Evolutionary conservation across 139 green algal species (phyloP), one percentile per base, ranked within the genome.

Genomic region (Volvox reticuliferus): DNA sequence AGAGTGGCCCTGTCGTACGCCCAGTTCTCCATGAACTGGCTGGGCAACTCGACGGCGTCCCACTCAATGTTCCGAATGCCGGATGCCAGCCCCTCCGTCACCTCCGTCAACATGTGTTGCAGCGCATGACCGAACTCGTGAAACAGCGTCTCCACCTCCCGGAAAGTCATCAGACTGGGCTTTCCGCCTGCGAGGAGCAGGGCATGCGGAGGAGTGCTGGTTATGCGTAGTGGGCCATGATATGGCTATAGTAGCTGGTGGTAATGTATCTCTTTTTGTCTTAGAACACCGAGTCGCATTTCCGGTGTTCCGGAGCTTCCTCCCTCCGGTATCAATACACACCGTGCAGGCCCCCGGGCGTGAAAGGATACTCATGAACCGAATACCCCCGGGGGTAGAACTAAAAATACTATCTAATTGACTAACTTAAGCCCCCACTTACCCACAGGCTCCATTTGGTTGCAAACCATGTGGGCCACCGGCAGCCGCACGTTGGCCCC

Each of bases 71-170:
- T 94, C 2, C 96, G 91, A 94, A 99, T 99, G 79, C 98, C 98
- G 14, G 95, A 93, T 33, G 98, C 95, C 78, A 99, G 83, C 30
- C 97, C 98, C 91, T 99, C 97, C 12, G 26, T 33, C 67, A 98
- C 95, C 91, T 93, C 90, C 3, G 98, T 99, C 86, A 99, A 93
- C 98, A 99, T 99, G 95, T 99, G 97, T 95, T 99, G 98, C 91
- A 98, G 91, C 22, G 97, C 96, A 92, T 99, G 98, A 36, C 98
- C 97, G 94, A 96, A 97, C 95, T 99, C 98, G 93, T 99, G 98
- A 94, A 99, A 99, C 26, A 99, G 94, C 19, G 98, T 99, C 96
- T 99, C 98, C 79, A 99, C 98, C 89, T 98, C 79, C 37, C 96
- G 88, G 95, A 99, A 99, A 26, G 98, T 99, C 98, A 99, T 99